These are phyloP conservation scores for Jaltomata sinuosa DNA, from an alignment of 257 asterid genomes.

Conservation along the genomic window DNA sequence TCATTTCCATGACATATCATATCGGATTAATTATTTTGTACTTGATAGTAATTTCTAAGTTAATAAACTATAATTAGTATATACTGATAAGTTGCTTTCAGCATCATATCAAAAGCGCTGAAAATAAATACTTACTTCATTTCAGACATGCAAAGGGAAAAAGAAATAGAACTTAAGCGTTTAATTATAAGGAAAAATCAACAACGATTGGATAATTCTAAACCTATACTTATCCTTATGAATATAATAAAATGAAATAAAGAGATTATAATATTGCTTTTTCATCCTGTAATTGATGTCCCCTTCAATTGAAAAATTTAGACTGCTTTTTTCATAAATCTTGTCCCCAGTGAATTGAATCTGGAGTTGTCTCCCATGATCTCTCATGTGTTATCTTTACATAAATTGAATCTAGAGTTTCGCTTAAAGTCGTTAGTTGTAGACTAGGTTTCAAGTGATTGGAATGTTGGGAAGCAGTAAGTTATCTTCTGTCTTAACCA, in stretches of 20 bases:
- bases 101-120: neutral
- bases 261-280: too few species aligned
- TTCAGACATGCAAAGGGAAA: neutral
- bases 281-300: neutral
- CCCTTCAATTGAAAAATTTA: neutral
- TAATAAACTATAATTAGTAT: neutral
- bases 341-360: neutral
- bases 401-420: too few species aligned
- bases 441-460: neutral
- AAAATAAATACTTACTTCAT: neutral
- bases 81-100: neutral
- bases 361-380: slow-evolving; percentile 1
- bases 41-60: neutral
- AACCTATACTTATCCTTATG: neutral
- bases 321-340: neutral
- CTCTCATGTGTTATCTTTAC: neutral
- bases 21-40: neutral
- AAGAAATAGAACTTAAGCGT: too few species aligned
- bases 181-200: neutral
- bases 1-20: neutral
- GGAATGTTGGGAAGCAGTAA: neutral
- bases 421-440: too few species aligned
- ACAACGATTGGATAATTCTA: neutral
- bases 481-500: neutral
- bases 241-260: neutral